Base-by-base conservation (phyloP, 75 land plant genomes). In the Picea sitchensis region DNA sequence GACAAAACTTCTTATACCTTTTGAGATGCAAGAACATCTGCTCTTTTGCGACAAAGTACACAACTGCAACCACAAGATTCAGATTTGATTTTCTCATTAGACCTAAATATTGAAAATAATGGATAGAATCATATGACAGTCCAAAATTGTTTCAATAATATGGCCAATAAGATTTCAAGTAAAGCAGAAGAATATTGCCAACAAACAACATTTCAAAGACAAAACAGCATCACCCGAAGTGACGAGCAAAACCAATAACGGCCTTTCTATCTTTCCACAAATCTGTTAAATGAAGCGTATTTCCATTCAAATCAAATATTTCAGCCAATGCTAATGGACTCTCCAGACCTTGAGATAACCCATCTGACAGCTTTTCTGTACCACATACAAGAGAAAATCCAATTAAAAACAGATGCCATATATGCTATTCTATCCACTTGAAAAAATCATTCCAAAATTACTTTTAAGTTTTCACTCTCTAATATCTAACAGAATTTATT, bases 201-300 rank as follows among this genome's bases (percentile, higher is more conserved):
- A 11, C 31, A 57, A 26, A 56, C 23, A 30, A 21, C 12, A 36
- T 20, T 69, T 69, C 47, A 69, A 51, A 51, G 51, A 41, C 32
- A 56, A 62, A 4, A 71, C 17, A 11, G 21, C 41, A 76, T 26
- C 65, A 92, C 95, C 95, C 95, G 61, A 92, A 92, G 80, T 92
- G 95, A 23, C 95, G 92, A 68, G 95, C 92, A 87, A 93, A 93
- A 61, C 88, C 95, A 26, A 93, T 87, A 0, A 93, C 91, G 34
- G 91, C 92, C 77, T 87, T 90, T 58, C 92, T 77, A 59, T 93
- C 90, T 84, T 91, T 93, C 95, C 95, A 93, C 38, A 93, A 56
- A 81, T 93, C 90, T 63, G 85, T 76, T 61, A 93, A 76, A 11
- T 79, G 83, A 76, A 89, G 77, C 20, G 60, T 69, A 8, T 86